Evolutionary conservation across 805 yeast species (phyloP).

Genomic region (Teunomyces pallodes): DNA sequence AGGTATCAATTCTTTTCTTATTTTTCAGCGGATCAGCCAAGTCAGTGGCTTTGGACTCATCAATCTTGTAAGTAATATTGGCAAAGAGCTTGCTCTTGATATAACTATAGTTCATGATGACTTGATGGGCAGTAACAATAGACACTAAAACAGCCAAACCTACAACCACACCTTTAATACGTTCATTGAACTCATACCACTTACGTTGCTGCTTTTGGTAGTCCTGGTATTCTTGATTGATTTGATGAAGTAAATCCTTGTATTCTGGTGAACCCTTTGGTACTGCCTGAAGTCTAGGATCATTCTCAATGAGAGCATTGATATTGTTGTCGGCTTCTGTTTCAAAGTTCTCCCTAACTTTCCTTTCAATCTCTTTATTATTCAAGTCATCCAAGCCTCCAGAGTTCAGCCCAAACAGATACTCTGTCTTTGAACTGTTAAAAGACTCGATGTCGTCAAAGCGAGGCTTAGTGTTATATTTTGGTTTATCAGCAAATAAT

Average conservation of each 20-base stretch:
- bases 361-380: conserved; percentile 6
- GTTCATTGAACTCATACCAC: conserved; percentile 40
- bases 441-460: conserved; percentile 30
- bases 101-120: conserved; percentile 41
- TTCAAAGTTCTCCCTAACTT: conserved; percentile 9
- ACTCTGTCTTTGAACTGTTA: conserved; percentile 32
- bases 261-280: conserved; percentile 35
- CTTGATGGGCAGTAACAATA: conserved; percentile 40
- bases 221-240: conserved; percentile 25
- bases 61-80: conserved; percentile 34
- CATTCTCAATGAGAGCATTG: conserved; percentile 24
- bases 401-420: conserved; percentile 25
- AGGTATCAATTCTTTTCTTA: conserved; percentile 21
- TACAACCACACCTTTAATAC: conserved; percentile 41
- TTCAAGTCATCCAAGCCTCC: conserved; percentile 18
- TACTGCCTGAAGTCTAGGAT: conserved; percentile 29
- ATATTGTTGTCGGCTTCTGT: conserved; percentile 13
- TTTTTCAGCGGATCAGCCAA: conserved; percentile 31
- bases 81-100: conserved; percentile 34
- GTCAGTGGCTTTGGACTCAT: conserved; percentile 35
- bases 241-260: conserved; percentile 26
- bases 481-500: not conserved
- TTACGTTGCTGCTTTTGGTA: conserved; percentile 26
- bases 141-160: conserved; percentile 43
- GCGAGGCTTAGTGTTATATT: not conserved